phyloP scores from a whole-genome alignment of 163 green algal species.

The Volvox carteri region DNA sequence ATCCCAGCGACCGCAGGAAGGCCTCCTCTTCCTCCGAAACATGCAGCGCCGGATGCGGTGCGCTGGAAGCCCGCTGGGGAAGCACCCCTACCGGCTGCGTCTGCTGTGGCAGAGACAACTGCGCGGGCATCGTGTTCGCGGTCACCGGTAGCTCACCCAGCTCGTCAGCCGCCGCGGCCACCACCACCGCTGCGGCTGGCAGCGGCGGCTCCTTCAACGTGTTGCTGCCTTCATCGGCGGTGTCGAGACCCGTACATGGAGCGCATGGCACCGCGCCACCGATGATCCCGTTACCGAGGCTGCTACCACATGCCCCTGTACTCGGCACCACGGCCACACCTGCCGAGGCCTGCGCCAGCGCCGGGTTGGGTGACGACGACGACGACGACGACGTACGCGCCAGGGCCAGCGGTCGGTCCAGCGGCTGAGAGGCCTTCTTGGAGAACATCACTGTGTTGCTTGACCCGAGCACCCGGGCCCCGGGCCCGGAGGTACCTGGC shows the following conservation, averaged over 20 bases:
- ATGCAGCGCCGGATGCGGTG: slow-evolving; percentile 28
- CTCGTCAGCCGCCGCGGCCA: not conserved
- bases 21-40: slow-evolving; percentile 75
- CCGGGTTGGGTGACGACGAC: not conserved
- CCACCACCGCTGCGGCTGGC: not conserved
- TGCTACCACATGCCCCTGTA: not conserved
- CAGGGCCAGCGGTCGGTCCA: slow-evolving; percentile 12
- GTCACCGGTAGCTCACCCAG: not conserved
- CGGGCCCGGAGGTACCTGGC: not conserved
- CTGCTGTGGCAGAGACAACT: not conserved
- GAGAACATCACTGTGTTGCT: slow-evolving; percentile 27
- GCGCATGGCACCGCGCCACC: not conserved
- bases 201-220: not conserved
- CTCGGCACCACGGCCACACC: not conserved
- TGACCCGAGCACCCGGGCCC: not conserved
- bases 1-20: slow-evolving; percentile 81
- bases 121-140: not conserved
- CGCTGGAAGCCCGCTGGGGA: not conserved
- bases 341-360: not conserved
- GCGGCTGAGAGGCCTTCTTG: slow-evolving; percentile 14
- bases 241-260: not conserved
- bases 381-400: not conserved
- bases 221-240: not conserved
- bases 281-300: not conserved
- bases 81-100: not conserved